These are phyloP conservation scores for Leccinum pachyderme DNA, from an alignment of 1,284 basidiomycete species.

Conservation along the genomic window DNA sequence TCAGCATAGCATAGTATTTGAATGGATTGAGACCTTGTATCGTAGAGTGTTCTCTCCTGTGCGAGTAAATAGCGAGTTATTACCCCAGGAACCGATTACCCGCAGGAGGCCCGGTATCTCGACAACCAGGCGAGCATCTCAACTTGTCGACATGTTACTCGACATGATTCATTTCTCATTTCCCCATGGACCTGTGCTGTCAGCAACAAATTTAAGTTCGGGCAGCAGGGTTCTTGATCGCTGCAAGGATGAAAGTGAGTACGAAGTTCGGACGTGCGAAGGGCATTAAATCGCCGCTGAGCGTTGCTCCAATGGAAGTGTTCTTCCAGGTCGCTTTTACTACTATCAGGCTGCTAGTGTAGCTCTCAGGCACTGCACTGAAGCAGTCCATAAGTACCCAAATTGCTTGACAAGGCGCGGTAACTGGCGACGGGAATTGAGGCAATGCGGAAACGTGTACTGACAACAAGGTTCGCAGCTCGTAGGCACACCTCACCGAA, in stretches of 20 bases:
- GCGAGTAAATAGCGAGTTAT: conserved; percentile 15
- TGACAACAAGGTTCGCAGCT: conserved; percentile 22
- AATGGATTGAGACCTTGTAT: conserved; percentile 12
- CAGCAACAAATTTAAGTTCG: neutral
- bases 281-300: conserved; percentile 18
- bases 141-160: neutral
- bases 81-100: conserved; percentile 25
- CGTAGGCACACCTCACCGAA: conserved; percentile 33
- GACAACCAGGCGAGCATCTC: conserved; percentile 1
- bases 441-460: conserved; percentile 32
- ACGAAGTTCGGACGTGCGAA: neutral
- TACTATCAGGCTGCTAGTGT: neutral
- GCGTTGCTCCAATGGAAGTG: neutral
- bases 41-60: conserved; percentile 9
- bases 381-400: conserved; percentile 11
- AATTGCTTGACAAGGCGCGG: conserved; percentile 23
- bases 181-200: neutral
- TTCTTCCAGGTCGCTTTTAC: neutral
- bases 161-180: neutral
- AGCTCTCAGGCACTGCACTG: conserved; percentile 10
- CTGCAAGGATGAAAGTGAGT: neutral
- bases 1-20: neutral
- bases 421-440: conserved; percentile 33
- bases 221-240: conserved; percentile 6
- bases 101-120: conserved; percentile 13